Evolutionary conservation across 1,284 basidiomycete genomes (phyloP).

Genomic region (Cutaneotrichosporon dermatis): DNA sequence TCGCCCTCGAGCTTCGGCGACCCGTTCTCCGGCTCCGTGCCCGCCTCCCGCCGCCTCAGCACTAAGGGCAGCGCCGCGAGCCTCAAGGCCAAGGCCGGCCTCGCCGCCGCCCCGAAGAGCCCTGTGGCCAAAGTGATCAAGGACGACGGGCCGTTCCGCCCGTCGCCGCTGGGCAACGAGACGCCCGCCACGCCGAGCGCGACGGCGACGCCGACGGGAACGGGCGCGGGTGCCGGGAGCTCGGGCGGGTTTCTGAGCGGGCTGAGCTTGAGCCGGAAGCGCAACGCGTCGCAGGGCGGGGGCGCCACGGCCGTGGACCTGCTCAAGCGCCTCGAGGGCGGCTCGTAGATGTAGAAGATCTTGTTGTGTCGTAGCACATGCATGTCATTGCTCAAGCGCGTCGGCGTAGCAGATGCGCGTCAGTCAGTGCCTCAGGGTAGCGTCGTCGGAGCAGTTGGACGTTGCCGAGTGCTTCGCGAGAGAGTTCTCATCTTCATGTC

Average conservation of each 20-base stretch:
- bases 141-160: slow-evolving; percentile 6
- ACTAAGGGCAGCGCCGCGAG: slow-evolving; percentile 8
- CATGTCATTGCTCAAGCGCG: no score
- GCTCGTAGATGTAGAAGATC: no score
- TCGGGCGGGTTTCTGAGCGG: slow-evolving; percentile 15
- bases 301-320: slow-evolving; percentile 14
- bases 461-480: no score
- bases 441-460: no score
- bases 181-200: neutral
- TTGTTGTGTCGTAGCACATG: no score
- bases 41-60: slow-evolving; percentile 1
- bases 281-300: neutral
- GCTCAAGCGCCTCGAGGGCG: slow-evolving; percentile 5
- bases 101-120: no score
- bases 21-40: neutral
- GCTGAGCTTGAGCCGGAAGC: slow-evolving; percentile 12
- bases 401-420: no score
- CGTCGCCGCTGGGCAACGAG: neutral
- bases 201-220: no score
- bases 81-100: neutral
- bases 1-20: slow-evolving; percentile 8
- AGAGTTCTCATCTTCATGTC: no score
- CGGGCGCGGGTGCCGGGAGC: no score
- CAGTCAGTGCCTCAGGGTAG: no score
- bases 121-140: neutral